Base-by-base conservation (phyloP, 495 filamentous ascomycete species). In the Cercophora newfieldiana region DNA sequence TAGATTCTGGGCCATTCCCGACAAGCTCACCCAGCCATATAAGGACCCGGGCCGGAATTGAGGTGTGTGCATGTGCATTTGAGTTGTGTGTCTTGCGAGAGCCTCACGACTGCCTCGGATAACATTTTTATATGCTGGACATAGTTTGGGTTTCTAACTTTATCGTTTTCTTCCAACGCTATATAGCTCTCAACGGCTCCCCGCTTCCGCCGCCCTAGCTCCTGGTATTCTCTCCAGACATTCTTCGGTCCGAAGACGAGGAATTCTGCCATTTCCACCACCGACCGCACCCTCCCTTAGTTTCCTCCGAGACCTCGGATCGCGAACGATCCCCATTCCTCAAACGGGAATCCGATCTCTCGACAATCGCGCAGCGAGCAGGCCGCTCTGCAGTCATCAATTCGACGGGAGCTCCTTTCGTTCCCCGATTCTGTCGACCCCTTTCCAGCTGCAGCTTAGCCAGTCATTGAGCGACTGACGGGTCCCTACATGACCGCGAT, bases 211-310 rank as follows among this genome's bases (percentile, higher is more conserved):
- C 51, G 24, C 60, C 63, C 64, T 54, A 59, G 53, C 57, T 65
- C 50, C 64, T 66, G 64, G 68, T 59, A 59, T 59, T 67, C 30
- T 53, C 51, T 61, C 63, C n/a, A 63, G 67, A 63, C 68, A 75
- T 76, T 75, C 75, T 72, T 76, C 69, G 74, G 71, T 71, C 72
- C 74, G 75, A 74, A 74, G 59, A 71, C 74, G 72, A 76, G 71
- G 74, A 75, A 71, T 74, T 69, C 67, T 58, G 65, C 67, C 60
- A 58, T 70, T 66, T 65, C 68, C 65, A 54, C 61, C 49, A 54
- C n/a, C 61, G 18, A 65, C 59, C 66, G 54, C 61, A 67, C 67
- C 57, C 75, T 71, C 70, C 71, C 69, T 72, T 73, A 66, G 74
- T 76, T 73, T 44, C 37, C 75, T 69, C 59, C 57, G 53, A 67